A percentile compares a stretch with the other conserved stretches of the same genome.
Evolutionary conservation across 129 eudicot genomes (phyloP).

Genomic region (Cynara cardunculus): DNA sequence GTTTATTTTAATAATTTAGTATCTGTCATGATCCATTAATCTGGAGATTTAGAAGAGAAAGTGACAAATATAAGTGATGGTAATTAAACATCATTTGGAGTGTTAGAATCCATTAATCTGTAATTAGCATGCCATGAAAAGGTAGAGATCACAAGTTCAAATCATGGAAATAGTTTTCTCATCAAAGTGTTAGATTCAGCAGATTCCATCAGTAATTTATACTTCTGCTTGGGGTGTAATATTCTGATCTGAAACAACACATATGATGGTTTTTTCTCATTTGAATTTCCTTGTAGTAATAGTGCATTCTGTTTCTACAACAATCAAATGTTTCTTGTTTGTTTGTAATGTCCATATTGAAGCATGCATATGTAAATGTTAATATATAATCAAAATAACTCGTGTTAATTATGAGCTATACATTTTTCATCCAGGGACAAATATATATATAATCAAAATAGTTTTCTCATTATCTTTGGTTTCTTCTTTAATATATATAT

Average conservation of each 20-base stretch:
- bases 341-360: background rate
- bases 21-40: slow-evolving; percentile 6
- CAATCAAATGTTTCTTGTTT: background rate
- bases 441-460: too few relatives aligned
- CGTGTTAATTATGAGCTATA: too few relatives aligned
- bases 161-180: too few relatives aligned
- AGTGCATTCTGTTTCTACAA: background rate
- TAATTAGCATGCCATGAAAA: too few relatives aligned
- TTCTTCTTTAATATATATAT: too few relatives aligned
- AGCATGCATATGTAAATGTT: background rate
- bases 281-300: background rate
- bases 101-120: too few relatives aligned
- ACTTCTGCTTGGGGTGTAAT: background rate
- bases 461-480: too few relatives aligned
- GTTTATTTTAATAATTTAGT: background rate
- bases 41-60: background rate
- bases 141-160: too few relatives aligned
- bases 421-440: too few relatives aligned
- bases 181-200: too few relatives aligned
- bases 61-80: slow-evolving; percentile 23
- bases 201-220: background rate
- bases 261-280: background rate
- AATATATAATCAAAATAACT: too few relatives aligned
- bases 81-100: too few relatives aligned
- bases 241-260: background rate